Base-by-base conservation (phyloP, 179 eudicot species). In the Spergularia azorica region DNA sequence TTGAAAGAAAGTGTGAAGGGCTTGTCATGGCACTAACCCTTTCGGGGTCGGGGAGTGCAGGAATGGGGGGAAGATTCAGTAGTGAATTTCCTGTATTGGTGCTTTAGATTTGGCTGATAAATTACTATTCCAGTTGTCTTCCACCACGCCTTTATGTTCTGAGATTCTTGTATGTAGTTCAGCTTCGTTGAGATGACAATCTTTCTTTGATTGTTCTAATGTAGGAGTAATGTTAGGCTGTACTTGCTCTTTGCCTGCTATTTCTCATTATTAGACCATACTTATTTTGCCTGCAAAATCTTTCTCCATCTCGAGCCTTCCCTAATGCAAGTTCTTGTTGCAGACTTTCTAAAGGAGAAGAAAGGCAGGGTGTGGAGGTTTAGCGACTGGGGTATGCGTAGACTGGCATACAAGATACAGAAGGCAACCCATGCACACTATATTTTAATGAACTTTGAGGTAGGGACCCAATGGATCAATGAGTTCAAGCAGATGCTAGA, bases 321-420 rank as follows among this genome's bases (percentile, higher is more conserved):
- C 14, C 10, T 26, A 13, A 43, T 58, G 0, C 18, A 71, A 65
- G 69, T 72, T 71, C 66, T 59, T 52, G 39, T 75, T 79, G 79
- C 86, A 95, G 99, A 88, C 8, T 95, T 90, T 64, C 66, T 95
- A 63, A 85, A 71, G 82, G 96, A 93, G 86, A 95, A 95, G 81
- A 88, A 95, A 78, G 99, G 99, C 32, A 88, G 79, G 82, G 69
- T 95, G 51, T 92, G 95, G 96, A 88, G 99, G 87, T 93, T 95
- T 79, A 93, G 91, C 72, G 98, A 95, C 61, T 95, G 99, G 99
- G 99, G 99, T 21, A 84, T 91, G 81, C 83, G 99, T 32, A 89
- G 94, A 73, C 87, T 95, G 69, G 95, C 96, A 46, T 95, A 95
- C 86, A 87, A 87, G 86, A 95, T 95, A 81, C 80, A 88, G 76